These are phyloP conservation scores for Corrigiola litoralis DNA, from an alignment of 179 eudicot species.

Conservation along the genomic window DNA sequence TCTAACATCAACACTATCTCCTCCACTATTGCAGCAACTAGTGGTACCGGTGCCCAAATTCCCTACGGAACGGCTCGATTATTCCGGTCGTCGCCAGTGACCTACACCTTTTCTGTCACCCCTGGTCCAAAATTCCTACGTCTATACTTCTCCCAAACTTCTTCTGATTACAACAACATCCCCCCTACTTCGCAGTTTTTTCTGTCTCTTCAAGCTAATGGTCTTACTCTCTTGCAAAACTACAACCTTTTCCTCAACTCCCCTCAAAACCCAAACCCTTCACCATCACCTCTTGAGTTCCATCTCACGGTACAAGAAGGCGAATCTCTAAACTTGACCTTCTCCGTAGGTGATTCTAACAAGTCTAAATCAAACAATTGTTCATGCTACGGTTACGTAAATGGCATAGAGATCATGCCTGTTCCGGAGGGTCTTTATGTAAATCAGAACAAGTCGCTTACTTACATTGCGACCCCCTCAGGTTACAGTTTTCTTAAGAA, in stretches of 20 bases:
- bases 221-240: slow-evolving; percentile 12
- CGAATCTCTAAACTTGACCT: slow-evolving; percentile 19
- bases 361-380: background rate
- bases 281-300: background rate
- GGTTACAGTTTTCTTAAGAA: background rate
- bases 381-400: slow-evolving; percentile 4
- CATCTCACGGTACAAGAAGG: background rate
- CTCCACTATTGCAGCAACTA: background rate
- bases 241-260: slow-evolving; percentile 8
- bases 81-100: slow-evolving; percentile 21
- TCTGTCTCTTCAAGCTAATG: slow-evolving; percentile 9
- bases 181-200: background rate
- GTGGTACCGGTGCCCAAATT: background rate
- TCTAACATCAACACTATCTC: background rate
- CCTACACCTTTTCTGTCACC: slow-evolving; percentile 27
- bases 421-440: slow-evolving; percentile 15
- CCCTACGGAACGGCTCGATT: slow-evolving; percentile 7
- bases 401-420: slow-evolving; percentile 19
- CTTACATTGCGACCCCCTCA: background rate
- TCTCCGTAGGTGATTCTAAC: background rate
- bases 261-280: background rate
- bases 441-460: background rate
- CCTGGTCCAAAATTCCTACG: slow-evolving; percentile 26
- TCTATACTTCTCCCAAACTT: slow-evolving; percentile 11
- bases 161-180: background rate